A percentile compares a stretch with the other conserved stretches of the same genome.
Evolutionary conservation across 441 rosid species (phyloP).

Genomic region (Adansonia gregorii): DNA sequence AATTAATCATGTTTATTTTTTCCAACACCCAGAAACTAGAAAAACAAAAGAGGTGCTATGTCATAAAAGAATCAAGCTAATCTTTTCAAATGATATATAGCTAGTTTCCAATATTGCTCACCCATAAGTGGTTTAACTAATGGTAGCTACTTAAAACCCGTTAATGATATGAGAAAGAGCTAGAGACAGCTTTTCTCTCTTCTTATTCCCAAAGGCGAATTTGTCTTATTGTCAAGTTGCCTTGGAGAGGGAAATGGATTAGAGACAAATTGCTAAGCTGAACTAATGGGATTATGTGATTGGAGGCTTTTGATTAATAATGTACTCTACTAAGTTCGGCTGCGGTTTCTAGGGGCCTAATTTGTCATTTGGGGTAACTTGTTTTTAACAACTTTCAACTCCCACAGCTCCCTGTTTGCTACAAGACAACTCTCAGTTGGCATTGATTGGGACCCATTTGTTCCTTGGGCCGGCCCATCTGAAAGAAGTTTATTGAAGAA

Average conservation of each 20-base stretch:
- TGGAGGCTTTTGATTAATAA: slow-evolving; percentile 28
- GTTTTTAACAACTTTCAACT: slow-evolving; percentile 13
- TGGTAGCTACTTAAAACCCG: neutral
- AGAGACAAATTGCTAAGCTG: slow-evolving; percentile 29
- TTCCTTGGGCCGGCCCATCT: slow-evolving; percentile 50
- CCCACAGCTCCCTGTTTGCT: neutral
- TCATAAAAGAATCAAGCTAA: neutral
- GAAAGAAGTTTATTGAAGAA: slow-evolving; percentile 18
- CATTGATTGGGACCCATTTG: slow-evolving; percentile 24
- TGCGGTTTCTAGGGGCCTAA: slow-evolving; percentile 28
- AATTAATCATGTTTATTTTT: slow-evolving; percentile 37
- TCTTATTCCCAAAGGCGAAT: slow-evolving; percentile 23
- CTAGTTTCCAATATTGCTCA: neutral
- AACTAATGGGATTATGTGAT: slow-evolving; percentile 21
- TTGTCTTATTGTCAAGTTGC: slow-evolving; percentile 26
- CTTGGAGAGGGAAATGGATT: slow-evolving; percentile 16
- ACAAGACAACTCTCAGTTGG: slow-evolving; percentile 31
- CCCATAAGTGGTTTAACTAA: neutral
- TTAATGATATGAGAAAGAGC: slow-evolving; percentile 10
- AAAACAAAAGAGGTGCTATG: neutral
- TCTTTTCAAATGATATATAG: neutral
- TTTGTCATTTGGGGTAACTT: slow-evolving; percentile 27
- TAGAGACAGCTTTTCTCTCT: slow-evolving; percentile 20
- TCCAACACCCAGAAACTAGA: neutral
- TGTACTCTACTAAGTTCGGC: slow-evolving; percentile 30